These are phyloP conservation scores for Chiua sp. DNA, from an alignment of 1,284 basidiomycete species.

Conservation along the genomic window DNA sequence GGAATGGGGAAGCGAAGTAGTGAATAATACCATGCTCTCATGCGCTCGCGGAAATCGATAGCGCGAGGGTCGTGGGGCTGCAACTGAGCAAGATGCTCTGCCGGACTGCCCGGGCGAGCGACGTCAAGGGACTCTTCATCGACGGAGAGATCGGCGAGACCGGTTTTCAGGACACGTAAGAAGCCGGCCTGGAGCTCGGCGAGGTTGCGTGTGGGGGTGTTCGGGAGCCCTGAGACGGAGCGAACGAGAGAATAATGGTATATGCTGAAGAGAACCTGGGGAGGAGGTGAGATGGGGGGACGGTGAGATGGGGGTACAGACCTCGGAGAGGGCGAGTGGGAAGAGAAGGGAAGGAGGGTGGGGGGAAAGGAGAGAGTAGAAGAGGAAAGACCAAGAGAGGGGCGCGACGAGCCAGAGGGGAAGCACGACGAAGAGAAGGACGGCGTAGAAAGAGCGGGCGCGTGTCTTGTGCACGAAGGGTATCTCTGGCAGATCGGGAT, in stretches of 20 bases:
- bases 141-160: slow-evolving; percentile 56
- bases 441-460: slow-evolving; percentile 60
- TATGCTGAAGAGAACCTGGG: slow-evolving; percentile 78
- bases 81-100: slow-evolving; percentile 61
- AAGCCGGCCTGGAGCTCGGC: slow-evolving; percentile 65
- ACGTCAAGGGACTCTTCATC: slow-evolving; percentile 61
- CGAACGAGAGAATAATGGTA: slow-evolving; percentile 66
- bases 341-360: slow-evolving; percentile 46
- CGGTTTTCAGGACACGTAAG: slow-evolving; percentile 59
- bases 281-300: background rate
- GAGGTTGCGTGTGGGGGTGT: slow-evolving; percentile 51
- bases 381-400: slow-evolving; percentile 70
- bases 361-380: slow-evolving; percentile 57
- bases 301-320: slow-evolving; percentile 30
- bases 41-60: slow-evolving; percentile 73
- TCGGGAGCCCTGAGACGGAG: slow-evolving; percentile 57
- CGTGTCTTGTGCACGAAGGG: slow-evolving; percentile 43
- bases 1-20: background rate
- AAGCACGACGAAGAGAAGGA: slow-evolving; percentile 62
- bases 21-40: slow-evolving; percentile 60
- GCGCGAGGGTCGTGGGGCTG: slow-evolving; percentile 72
- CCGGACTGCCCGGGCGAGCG: slow-evolving; percentile 63
- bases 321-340: slow-evolving; percentile 68
- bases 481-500: slow-evolving; percentile 41
- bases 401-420: slow-evolving; percentile 76